These are phyloP conservation scores for Selaginella moellendorffii DNA, from an alignment of 75 land plant species.

Conservation along the genomic window DNA sequence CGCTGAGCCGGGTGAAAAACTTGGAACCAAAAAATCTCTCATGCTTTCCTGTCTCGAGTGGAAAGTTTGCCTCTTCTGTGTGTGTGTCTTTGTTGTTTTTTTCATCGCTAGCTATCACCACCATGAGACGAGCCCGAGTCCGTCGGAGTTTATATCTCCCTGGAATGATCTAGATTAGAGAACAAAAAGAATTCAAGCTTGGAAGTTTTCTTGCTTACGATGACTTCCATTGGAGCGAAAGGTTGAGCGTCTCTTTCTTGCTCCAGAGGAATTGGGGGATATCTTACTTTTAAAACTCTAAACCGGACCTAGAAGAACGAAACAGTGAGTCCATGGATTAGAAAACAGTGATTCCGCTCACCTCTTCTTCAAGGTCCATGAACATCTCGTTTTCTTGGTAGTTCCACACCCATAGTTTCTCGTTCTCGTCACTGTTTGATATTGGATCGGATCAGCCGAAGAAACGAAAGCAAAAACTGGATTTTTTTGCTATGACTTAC, in stretches of 20 bases:
- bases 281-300: constrained; percentile 44
- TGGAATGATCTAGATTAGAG: constrained; percentile 9
- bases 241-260: constrained; percentile 45
- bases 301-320: constrained; percentile 53
- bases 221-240: constrained; percentile 84
- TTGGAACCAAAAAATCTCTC: no score
- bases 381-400: constrained; percentile 30
- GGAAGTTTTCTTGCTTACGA: constrained; percentile 28
- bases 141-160: constrained; percentile 29
- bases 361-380: constrained; percentile 66
- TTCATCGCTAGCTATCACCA: constrained; percentile 20
- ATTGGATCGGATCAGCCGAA: not conserved
- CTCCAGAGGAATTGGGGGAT: constrained; percentile 71
- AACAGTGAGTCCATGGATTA: not conserved
- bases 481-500: constrained; percentile 12
- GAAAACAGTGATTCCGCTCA: constrained; percentile 9
- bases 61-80: no score
- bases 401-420: constrained; percentile 60
- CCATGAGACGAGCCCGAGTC: constrained; percentile 30
- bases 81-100: no score
- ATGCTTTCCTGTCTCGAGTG: no score
- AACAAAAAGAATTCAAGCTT: not conserved
- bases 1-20: no score
- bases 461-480: not conserved
- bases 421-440: constrained; percentile 21